Evolutionary conservation across 139 green algal genomes (phyloP).

Genomic region (Yamagishiella unicocca): DNA sequence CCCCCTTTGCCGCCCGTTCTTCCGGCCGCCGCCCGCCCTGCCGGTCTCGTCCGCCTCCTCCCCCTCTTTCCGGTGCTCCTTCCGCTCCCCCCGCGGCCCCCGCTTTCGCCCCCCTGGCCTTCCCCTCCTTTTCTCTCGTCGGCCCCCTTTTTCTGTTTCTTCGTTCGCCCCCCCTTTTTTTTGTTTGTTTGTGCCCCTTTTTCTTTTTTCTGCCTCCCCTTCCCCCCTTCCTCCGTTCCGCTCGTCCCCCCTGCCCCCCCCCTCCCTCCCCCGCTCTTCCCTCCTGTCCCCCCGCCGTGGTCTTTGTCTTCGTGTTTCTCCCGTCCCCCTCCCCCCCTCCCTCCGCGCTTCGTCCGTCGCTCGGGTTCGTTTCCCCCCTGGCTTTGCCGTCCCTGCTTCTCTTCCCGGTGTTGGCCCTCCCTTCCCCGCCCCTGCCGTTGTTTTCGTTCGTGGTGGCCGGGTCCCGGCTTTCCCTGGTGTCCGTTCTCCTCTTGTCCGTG

Average conservation of each 20-base stretch:
- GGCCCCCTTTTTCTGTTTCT: neutral
- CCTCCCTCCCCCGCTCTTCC: neutral
- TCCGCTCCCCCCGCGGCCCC: neutral
- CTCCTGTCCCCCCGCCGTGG: neutral
- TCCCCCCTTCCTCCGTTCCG: neutral
- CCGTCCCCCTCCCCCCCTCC: neutral
- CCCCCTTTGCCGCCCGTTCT: neutral
- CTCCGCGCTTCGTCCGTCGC: neutral
- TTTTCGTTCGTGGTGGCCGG: neutral
- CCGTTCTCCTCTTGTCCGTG: neutral
- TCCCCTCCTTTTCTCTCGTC: neutral
- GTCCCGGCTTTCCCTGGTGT: neutral
- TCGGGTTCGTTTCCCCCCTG: neutral
- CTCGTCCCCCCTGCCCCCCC: neutral
- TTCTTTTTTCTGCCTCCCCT: neutral
- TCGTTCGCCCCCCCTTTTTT: neutral
- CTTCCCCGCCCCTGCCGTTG: neutral
- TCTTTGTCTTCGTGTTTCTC: neutral
- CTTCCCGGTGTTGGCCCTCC: neutral
- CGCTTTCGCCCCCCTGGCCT: neutral
- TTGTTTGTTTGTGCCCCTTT: neutral
- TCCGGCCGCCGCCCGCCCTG: neutral
- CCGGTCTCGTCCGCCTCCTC: neutral
- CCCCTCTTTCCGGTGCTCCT: neutral
- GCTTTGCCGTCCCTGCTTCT: neutral